These are phyloP conservation scores for Dissophora globulifera DNA, from an alignment of 192 early-diverging fungal species.

Conservation along the genomic window DNA sequence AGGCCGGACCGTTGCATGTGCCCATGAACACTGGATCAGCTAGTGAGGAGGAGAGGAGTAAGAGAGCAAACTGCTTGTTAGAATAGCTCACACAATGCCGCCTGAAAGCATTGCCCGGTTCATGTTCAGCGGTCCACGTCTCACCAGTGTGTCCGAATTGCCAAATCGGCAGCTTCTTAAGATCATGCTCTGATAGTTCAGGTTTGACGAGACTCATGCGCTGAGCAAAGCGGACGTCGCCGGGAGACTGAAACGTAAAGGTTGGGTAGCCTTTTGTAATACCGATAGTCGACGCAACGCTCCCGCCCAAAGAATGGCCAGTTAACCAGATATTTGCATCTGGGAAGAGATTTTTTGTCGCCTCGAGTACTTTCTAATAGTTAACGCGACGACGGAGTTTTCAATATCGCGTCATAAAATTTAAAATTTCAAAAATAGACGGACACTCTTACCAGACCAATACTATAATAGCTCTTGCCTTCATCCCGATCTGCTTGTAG, in stretches of 20 bases:
- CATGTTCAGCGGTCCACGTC: no score
- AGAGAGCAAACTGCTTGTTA: not conserved
- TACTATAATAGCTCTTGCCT: constrained; percentile 63
- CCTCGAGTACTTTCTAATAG: constrained; percentile 69
- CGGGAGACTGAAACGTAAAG: constrained; percentile 84
- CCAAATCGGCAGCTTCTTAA: constrained; percentile 75
- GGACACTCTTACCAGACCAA: constrained; percentile 42
- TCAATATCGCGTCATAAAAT: no score
- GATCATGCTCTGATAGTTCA: constrained; percentile 23
- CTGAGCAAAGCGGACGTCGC: constrained; percentile 76
- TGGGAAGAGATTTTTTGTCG: constrained; percentile 70
- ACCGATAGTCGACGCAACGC: constrained; percentile 71
- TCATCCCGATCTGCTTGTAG: constrained; percentile 47
- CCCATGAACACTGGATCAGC: constrained; percentile 93
- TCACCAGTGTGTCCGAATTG: constrained; percentile 84
- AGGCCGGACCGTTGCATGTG: constrained; percentile 68
- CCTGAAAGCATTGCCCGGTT: no score
- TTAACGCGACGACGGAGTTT: no score
- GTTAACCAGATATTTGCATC: constrained; percentile 78
- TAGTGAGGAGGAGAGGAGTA: not conserved
- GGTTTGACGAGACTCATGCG: constrained; percentile 63
- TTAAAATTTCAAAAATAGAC: not conserved
- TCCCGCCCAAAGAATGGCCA: constrained; percentile 86
- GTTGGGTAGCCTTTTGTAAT: constrained; percentile 83
- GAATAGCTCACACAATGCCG: no score